Base-by-base conservation (phyloP, 306 rosid species). In the Quercus mongolica region DNA sequence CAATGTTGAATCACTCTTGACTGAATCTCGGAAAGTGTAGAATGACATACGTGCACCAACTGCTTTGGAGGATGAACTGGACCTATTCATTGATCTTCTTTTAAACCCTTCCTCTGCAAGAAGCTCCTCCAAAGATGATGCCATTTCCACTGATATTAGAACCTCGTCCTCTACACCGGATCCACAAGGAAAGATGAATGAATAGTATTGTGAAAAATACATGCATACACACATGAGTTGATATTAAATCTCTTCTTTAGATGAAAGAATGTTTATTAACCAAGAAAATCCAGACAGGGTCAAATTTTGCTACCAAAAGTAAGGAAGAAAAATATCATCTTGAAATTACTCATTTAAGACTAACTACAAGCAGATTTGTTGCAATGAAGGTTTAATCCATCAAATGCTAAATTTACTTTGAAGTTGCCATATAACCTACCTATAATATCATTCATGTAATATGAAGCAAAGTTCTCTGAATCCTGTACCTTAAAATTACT, bases 61-160 rank as follows among this genome's bases (percentile, higher is more conserved):
- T 63, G 89, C 25, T 72, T 78, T 85, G 56, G 82, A 78, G 68
- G 89, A 84, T 61, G 89, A 78, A 84, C 86, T 85, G 9, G 94
- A 75, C 86, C 88, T 86, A 56, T 74, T 46, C 76, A 85, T 61
- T 57, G 68, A 69, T 85, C 84, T 88, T 74, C 83, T 80, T 80
- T 77, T 91, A 84, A 94, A 94, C 17, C 98, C 98, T 80, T 94
- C 98, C 84, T 84, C 69, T 56, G 87, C 88, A 63, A 94, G 92
- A 81, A 94, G 97, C 72, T 94, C 89, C 82, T 89, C 87, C 86
- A 94, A 86, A 62, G 98, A 90, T 57, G 94, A 87, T 52, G 95
- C 86, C 98, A 94, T 94, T 57, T 74, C 8, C 19, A 71, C 75
- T 61, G 77, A 31, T 52, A 73, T 61, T 69, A 61, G 61, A 73